Evolutionary conservation across 2,329 filamentous ascomycete species (phyloP), one percentile per base, ranked within the genome.

Genomic region (Ceratocystiopsis minuta): DNA sequence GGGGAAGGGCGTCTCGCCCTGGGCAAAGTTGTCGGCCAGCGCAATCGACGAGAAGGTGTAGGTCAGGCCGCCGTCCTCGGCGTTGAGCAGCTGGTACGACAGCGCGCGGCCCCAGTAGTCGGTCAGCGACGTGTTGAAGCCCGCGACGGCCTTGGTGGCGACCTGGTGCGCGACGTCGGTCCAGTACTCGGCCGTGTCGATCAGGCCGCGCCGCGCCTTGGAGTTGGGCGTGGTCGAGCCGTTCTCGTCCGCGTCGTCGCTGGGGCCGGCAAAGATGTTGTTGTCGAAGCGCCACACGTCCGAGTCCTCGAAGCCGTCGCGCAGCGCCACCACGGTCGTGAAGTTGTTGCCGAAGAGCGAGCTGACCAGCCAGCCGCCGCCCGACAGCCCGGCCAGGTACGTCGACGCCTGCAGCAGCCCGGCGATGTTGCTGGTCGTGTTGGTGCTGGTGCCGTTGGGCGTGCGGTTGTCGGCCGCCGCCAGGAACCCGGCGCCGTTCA

Each of bases 41-140:
- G 56, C 62, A 51, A 66, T 64, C 4, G 83, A 90, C 3, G 84
- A 92, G 63, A 78, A 93, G 4, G 86, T 94, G 53, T 80, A 86
- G 14, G 65, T 67, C 14, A 79, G 74, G 0, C 83, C 86, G 34
- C 86, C 87, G 46, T 81, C 61, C 1, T 67, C 68, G 6, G 73
- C 80, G 54, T 88, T 81, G 55, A 94, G 71, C 38, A 94, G 70
- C 60, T 94, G 86, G 59, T 80, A 92, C 1, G 78, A 78, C n/a
- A 94, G 67, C 38, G 82, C 82, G 44, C 86, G 79, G 24, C 82
- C 83, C 80, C 86, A 93, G 57, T 85, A 85, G 61, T 95, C 87
- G 0, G 87, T 94, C 44, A 94, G 67, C 10, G 82, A 80, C 4
- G 71, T 72, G 37, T 77, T 63, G 53, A 68, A 85, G 1, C 75